phyloP scores from a whole-genome alignment of 2,329 filamentous ascomycete species.

The Pseudocercospora pini-densiflorae region DNA sequence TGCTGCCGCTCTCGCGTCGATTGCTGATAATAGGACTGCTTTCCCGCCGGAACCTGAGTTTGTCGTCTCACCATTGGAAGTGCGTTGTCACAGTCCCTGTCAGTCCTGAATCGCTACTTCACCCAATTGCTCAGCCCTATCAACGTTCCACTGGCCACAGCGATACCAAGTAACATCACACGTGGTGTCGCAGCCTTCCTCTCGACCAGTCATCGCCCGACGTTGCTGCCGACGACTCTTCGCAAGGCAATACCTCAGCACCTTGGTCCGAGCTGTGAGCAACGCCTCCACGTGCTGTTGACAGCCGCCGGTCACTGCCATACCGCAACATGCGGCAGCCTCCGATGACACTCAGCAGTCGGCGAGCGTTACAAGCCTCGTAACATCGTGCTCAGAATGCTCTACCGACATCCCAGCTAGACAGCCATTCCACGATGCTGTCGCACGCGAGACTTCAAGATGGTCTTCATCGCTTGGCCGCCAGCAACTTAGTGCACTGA shows the following conservation, averaged over 20 bases:
- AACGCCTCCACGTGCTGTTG: neutral
- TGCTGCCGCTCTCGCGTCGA: too few species aligned
- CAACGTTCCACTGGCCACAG: neutral
- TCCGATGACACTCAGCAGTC: too few species aligned
- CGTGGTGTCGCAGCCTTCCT: neutral
- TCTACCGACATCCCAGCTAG: too few species aligned
- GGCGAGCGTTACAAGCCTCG: too few species aligned
- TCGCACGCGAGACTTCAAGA: neutral
- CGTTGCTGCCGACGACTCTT: neutral
- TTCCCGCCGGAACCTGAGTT: neutral
- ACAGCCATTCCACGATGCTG: neutral
- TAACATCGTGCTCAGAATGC: too few species aligned
- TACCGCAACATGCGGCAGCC: too few species aligned
- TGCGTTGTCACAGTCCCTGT: neutral
- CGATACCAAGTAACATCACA: neutral
- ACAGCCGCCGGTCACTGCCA: too few species aligned
- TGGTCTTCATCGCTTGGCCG: neutral
- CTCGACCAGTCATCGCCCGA: neutral
- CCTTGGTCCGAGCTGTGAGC: neutral
- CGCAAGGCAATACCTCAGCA: neutral
- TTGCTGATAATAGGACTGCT: too few species aligned
- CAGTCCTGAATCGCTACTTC: neutral
- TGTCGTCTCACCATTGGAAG: neutral
- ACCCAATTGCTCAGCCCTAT: neutral
- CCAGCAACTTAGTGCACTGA: neutral